Base-by-base conservation (phyloP, 371 early-diverging fungal genomes). In the Mucor circinelloides region DNA sequence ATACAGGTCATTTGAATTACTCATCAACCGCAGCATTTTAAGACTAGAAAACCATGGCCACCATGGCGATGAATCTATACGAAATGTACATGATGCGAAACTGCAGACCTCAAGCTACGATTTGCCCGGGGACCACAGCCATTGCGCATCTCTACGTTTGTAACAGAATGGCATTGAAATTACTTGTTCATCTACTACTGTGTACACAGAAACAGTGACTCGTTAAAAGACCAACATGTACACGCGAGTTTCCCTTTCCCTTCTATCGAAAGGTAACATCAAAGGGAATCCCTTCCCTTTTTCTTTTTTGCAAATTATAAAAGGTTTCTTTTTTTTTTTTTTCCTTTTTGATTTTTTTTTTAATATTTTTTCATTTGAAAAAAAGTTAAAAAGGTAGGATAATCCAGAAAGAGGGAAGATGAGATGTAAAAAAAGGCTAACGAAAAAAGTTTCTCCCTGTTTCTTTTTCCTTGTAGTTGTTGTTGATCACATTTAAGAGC, bases 401-500 rank as follows among this genome's bases (percentile, higher is more conserved):
- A 8, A 13, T 13, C 36, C 21, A 50, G 12, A 25, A 40, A 40
- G 50, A 50, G 23, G 50, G 23, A 23, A 25, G 23, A 23, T 50
- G 4, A 23, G 50, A 23, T 50, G 19, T 19, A 12, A 57, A 58
- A 21, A 36, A 58, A 36, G 21, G 8, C 7, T 19, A 3, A 44
- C 17, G 15, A 56, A 31, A 56, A 27, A 58, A 58, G 31, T 56
- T 31, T 30, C 56, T 56, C 56, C 28, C 56, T 56, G 31, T 58
- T 58, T 58, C 34, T 57, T 57, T 32, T 32, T 54, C 28, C 10
- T 9, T 54, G 15, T 34, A 42, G 44, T 60, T 60, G 60, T 60
- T 60, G 44, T 9, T 44, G 21, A 32, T 23, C 50, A 50, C 21
- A 50, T 50, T 48, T 50, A 25, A 50, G 50, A 50, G 50, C 25